Evolutionary conservation across 306 rosid genomes (phyloP).

Genomic region (Citrullus mucosospermus): DNA sequence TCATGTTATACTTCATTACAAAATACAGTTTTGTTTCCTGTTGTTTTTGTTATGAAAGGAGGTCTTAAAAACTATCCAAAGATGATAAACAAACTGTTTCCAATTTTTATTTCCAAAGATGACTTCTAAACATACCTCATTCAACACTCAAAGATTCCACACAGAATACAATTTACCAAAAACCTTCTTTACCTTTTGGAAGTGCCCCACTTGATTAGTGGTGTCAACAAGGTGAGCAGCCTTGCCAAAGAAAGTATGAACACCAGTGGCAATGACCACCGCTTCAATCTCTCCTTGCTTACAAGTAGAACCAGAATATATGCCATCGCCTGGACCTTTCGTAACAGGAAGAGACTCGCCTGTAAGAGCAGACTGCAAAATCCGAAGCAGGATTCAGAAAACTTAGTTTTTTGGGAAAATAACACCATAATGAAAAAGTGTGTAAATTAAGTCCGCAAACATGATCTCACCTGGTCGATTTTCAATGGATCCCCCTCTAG

Average conservation of each 20-base stretch:
- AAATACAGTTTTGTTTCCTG: neutral
- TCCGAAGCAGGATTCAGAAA: conserved; percentile 13
- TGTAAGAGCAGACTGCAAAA: conserved; percentile 83
- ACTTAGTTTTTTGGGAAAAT: neutral
- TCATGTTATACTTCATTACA: neutral
- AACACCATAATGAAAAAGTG: neutral
- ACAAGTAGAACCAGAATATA: conserved; percentile 96
- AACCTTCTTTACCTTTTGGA: conserved; percentile 57
- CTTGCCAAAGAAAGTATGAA: conserved; percentile 92
- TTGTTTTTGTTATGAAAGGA: neutral
- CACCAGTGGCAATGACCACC: conserved; percentile 94
- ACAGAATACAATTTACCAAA: neutral
- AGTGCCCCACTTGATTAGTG: conserved; percentile 97
- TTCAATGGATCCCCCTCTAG: conserved; percentile 96
- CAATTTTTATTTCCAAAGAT: neutral
- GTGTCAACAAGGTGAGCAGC: conserved; percentile 98
- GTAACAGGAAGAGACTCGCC: conserved; percentile 97
- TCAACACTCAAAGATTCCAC: neutral
- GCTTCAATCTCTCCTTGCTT: conserved; percentile 99
- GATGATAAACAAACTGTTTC: neutral
- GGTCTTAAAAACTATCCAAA: neutral
- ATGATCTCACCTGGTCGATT: conserved; percentile 66
- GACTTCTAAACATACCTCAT: neutral
- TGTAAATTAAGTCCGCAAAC: neutral
- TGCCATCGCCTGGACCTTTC: conserved; percentile 94